Evolutionary conservation across 805 yeast genomes (phyloP), one percentile per base, ranked within the genome.

Genomic region (Sungouiella blattae): DNA sequence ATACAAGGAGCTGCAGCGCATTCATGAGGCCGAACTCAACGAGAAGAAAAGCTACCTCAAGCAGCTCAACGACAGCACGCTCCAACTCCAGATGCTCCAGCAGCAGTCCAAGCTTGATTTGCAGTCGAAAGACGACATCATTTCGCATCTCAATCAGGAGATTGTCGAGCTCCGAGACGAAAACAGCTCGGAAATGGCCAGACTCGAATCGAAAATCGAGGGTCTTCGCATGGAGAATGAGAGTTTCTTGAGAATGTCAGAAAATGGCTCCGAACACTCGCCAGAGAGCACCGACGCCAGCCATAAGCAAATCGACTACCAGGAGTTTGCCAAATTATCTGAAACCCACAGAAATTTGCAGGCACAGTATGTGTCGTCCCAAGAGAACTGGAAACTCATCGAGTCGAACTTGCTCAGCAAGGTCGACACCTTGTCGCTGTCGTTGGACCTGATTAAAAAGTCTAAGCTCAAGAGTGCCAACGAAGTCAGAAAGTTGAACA

Each of bases 361-460:
- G 50, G 64, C 75, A 2, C 93, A 88, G 55, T 82, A 85, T 45
- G 73, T 84, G 6, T 72, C 80, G 11, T 83, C 91, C 0, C 82
- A 82, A 37, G 87, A 81, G 43, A 86, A 83, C 55, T 87, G 96
- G 95, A 80, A 83, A 37, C 64, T 78, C 13, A 79, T 87, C 28
- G 97, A 93, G 57, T 73, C 83, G 26, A 68, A 78, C 3, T 67
- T 87, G 40, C 73, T 75, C 39, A 53, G 50, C 31, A 78, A 77
- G 34, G 53, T 74, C 6, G 72, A 66, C 23, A 58, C 56, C 5
- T 44, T 68, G 18, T 37, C 55, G 3, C 28, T 42, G n/a, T 37
- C 58, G 5, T 37, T 63, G 11, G 69, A 65, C 5, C 29, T 44
- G 4, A 24, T 57, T 30, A 64, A 61, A 31, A 36, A 34, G 11